These are phyloP conservation scores for Astrephomene gubernaculifera DNA, from an alignment of 139 green algal genomes.

Conservation along the genomic window DNA sequence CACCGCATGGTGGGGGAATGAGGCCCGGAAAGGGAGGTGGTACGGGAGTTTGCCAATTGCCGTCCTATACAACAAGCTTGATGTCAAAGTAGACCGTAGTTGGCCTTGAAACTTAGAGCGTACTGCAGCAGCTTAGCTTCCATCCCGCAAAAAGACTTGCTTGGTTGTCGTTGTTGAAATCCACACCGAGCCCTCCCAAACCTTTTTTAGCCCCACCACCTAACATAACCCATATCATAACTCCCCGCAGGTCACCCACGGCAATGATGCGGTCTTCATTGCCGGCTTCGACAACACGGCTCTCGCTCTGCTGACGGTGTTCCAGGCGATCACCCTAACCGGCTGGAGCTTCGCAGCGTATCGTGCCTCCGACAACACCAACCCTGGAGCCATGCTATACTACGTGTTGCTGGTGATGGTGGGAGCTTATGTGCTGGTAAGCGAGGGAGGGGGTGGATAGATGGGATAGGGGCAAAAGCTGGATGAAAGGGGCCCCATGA, in stretches of 20 bases:
- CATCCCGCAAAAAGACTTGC: no score
- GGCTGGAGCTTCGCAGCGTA: constrained; percentile 76
- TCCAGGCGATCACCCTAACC: constrained; percentile 69
- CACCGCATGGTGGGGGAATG: no score
- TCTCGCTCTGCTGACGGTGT: constrained; percentile 68
- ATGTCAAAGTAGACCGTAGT: no score
- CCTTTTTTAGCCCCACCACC: no score
- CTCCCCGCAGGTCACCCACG: not conserved
- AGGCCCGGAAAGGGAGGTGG: not conserved
- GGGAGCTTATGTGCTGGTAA: constrained; percentile 82
- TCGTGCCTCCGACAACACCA: constrained; percentile 57
- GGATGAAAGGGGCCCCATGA: no score
- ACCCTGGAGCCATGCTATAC: constrained; percentile 61
- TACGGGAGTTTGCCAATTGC: no score
- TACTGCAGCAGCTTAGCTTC: no score
- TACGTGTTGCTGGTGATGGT: constrained; percentile 77
- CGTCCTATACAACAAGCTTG: no score
- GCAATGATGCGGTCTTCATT: constrained; percentile 40
- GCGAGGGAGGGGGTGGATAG: constrained; percentile 22
- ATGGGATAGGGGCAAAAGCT: no score
- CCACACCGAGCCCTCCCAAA: no score
- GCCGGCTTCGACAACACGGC: constrained; percentile 77
- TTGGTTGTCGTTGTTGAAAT: no score
- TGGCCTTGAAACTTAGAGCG: no score
- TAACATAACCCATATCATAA: not conserved